Base-by-base conservation (phyloP, 2,329 filamentous ascomycete species). In the Hyphodiscus sp. region DNA sequence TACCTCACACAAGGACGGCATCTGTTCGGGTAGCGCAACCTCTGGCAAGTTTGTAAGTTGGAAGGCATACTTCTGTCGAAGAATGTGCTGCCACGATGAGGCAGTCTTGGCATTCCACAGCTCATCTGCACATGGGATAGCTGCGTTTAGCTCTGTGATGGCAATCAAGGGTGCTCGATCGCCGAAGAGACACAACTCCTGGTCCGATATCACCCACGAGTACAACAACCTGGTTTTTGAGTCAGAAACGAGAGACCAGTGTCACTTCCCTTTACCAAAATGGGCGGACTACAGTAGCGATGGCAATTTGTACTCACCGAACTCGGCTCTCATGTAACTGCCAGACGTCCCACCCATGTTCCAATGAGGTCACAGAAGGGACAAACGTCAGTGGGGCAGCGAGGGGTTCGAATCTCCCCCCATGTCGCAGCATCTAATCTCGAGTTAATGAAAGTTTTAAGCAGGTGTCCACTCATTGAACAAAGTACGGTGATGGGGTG, bases 201-300 rank as follows among this genome's bases (percentile, higher is more conserved):
- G 85, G 64, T 89, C 86, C 20, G 86, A 77, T 79, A 87, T 86
- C 19, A 85, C 81, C 82, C 85, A 89, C 51, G 85, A 86, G 69
- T 89, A 87, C n/a, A 86, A 80, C 30, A 89, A 73, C 60, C 85
- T 85, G 42, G 45, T 52, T 49, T 56, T 45, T 68, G 62, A 57
- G 26, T 41, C 57, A 62, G 60, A 4, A 60, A 54, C 45, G 47
- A 46, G 46, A 26, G 23, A 46, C 51, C 26, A 45, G 44, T 49
- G 45, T 20, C 18, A 20, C 30, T 48, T 16, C 30, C 19, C 45
- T n/a, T n/a, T n/a, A n/a, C n/a, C n/a, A n/a, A n/a, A n/a, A n/a
- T n/a, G n/a, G n/a, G n/a, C n/a, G n/a, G n/a, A n/a, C n/a, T n/a
- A n/a, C n/a, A n/a, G n/a, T n/a, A 38, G 5, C 33, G 13, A 38